These are phyloP conservation scores for Phytopythium cucurbitacearum DNA, from an alignment of 352 stramenopile genomes.

Conservation along the genomic window DNA sequence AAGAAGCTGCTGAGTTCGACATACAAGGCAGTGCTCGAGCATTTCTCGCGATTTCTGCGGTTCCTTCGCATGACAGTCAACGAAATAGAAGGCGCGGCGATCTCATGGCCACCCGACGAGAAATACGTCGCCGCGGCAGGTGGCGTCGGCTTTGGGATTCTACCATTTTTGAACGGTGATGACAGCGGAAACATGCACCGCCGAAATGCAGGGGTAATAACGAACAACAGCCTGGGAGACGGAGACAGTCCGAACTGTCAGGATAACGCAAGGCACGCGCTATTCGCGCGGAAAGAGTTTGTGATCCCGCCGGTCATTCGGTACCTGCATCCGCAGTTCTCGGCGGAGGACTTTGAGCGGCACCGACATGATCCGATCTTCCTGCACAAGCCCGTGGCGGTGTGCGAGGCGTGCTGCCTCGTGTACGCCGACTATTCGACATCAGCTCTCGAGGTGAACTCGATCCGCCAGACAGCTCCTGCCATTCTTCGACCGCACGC, in stretches of 20 bases:
- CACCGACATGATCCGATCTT: constrained; percentile 93
- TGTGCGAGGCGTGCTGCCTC: constrained; percentile 93
- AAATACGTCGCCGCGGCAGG: constrained; percentile 87
- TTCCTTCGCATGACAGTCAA: constrained; percentile 48
- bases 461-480: constrained; percentile 48
- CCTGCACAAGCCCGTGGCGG: constrained; percentile 87
- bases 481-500: constrained; percentile 60
- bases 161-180: constrained; percentile 11
- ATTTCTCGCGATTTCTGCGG: constrained; percentile 89
- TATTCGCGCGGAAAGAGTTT: constrained; percentile 45
- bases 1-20: constrained; percentile 77
- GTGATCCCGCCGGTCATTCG: constrained; percentile 91
- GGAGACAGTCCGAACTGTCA: background rate
- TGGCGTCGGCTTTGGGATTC: constrained; percentile 90
- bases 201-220: background rate
- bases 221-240: background rate
- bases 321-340: constrained; percentile 86
- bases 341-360: constrained; percentile 75
- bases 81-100: constrained; percentile 35
- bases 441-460: constrained; percentile 68
- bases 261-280: background rate
- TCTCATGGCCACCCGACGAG: constrained; percentile 89
- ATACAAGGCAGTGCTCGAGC: constrained; percentile 93
- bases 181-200: background rate
- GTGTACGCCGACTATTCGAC: constrained; percentile 90